Conservation (phyloP, 768 basidiomycete genomes). For the Tubosaeta brunneosetosa region DNA sequence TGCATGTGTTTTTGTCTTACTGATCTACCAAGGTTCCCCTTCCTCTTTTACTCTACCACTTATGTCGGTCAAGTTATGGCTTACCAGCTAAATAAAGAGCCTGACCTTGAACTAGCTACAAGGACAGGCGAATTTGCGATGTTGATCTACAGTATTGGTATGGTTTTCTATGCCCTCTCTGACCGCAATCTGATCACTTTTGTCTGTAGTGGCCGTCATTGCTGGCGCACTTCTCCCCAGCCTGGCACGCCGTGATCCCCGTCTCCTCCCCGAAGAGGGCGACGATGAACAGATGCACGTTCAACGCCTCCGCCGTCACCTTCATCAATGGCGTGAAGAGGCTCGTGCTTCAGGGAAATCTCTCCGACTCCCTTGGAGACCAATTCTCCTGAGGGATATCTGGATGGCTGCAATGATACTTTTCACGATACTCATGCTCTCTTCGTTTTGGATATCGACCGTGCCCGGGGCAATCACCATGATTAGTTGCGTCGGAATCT, state of each 20-base stretch:
- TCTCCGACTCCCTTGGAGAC: slow-evolving; percentile 78
- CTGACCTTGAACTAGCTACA: slow-evolving; percentile 79
- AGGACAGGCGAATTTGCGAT: slow-evolving; percentile 84
- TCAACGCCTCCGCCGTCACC: slow-evolving; percentile 61
- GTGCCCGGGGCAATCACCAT: slow-evolving; percentile 73
- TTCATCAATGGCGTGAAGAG: slow-evolving; percentile 81
- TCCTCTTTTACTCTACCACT: slow-evolving; percentile 91
- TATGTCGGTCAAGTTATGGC: slow-evolving; percentile 96
- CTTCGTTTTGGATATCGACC: slow-evolving; percentile 82
- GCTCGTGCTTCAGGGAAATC: slow-evolving; percentile 71
- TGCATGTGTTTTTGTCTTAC: slow-evolving; percentile 8
- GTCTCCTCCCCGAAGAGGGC: slow-evolving; percentile 66
- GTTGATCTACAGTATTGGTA: slow-evolving; percentile 86
- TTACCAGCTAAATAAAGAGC: slow-evolving; percentile 64
- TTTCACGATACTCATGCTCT: slow-evolving; percentile 73
- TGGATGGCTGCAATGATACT: slow-evolving; percentile 86
- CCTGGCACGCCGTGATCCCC: slow-evolving; percentile 75
- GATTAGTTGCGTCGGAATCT: slow-evolving; percentile 84
- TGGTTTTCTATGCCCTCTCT: slow-evolving; percentile 2
- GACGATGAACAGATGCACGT: slow-evolving; percentile 72
- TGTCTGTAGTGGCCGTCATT: slow-evolving; percentile 66
- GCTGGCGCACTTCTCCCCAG: slow-evolving; percentile 80
- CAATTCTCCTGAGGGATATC: slow-evolving; percentile 87
- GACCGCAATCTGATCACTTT: neutral
- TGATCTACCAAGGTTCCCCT: slow-evolving; percentile 69